These are phyloP conservation scores for Peronosclerospora sorghi DNA, from an alignment of 352 stramenopile genomes.

Conservation along the genomic window DNA sequence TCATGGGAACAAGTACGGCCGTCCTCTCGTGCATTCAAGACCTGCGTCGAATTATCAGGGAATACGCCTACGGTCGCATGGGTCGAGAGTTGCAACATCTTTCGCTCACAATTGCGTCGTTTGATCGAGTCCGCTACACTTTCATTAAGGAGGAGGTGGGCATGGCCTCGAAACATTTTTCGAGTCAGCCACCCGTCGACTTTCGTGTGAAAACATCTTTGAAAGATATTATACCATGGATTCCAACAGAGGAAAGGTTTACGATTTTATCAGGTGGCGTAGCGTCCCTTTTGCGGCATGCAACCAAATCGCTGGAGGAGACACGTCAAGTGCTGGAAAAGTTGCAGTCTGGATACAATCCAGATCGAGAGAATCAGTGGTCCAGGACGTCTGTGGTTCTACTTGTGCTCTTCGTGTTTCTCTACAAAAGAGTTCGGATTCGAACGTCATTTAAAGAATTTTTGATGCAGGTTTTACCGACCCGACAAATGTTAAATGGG, in stretches of 20 bases:
- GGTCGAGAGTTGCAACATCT: constrained; percentile 77
- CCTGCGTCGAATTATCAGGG: constrained; percentile 73
- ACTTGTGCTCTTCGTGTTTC: constrained; percentile 23
- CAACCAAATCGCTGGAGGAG: constrained; percentile 75
- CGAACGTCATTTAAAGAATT: no score
- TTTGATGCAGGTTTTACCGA: no score
- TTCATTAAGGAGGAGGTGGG: constrained; percentile 86
- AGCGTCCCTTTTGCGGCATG: constrained; percentile 65
- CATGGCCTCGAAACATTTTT: constrained; percentile 58
- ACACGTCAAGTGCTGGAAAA: constrained; percentile 68
- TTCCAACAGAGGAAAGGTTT: constrained; percentile 67
- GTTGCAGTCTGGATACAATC: constrained; percentile 76
- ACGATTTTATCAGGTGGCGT: constrained; percentile 74
- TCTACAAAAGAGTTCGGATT: no score
- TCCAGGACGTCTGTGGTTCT: constrained; percentile 61
- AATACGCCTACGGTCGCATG: constrained; percentile 75
- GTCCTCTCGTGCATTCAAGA: constrained; percentile 72
- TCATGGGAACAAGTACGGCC: constrained; percentile 53
- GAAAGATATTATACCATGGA: constrained; percentile 83
- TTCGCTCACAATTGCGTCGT: constrained; percentile 74
- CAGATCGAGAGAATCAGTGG: constrained; percentile 76
- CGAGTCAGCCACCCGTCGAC: constrained; percentile 40
- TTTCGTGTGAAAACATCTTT: constrained; percentile 73
- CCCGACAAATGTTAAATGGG: no score
- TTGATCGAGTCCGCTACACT: constrained; percentile 76